Evolutionary conservation across 805 yeast genomes (phyloP).

Genomic region (Yamadazyma phyllophila): DNA sequence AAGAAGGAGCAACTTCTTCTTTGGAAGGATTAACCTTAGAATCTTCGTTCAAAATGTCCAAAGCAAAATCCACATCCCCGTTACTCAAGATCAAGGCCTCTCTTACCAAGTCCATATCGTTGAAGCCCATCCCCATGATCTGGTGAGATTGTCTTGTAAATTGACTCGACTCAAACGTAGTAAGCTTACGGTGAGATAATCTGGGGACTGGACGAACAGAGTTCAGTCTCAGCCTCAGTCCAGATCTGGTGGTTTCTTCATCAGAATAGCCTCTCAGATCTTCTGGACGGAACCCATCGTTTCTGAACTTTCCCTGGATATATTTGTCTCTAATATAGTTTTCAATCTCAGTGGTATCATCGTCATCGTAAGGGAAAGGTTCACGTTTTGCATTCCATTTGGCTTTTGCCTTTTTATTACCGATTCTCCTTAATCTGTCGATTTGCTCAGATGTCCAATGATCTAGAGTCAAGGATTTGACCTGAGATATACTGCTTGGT

Average conservation of each 20-base stretch:
- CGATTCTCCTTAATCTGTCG: slow-evolving; percentile 43
- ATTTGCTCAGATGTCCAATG: slow-evolving; percentile 62
- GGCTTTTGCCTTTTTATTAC: slow-evolving; percentile 59
- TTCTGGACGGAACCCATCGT: slow-evolving; percentile 28
- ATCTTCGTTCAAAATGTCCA: slow-evolving; percentile 52
- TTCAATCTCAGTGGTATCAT: slow-evolving; percentile 53
- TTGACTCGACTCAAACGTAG: slow-evolving; percentile 51
- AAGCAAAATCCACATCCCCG: slow-evolving; percentile 61
- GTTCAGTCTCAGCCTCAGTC: slow-evolving; percentile 22
- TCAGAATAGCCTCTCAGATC: slow-evolving; percentile 18
- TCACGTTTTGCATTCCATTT: slow-evolving; percentile 67
- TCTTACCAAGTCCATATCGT: slow-evolving; percentile 52
- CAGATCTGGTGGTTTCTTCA: slow-evolving; percentile 12
- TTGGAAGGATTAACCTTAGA: slow-evolving; percentile 29
- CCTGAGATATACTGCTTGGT: slow-evolving; percentile 59
- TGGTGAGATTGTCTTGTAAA: slow-evolving; percentile 49
- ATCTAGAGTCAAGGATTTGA: slow-evolving; percentile 73
- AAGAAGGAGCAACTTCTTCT: slow-evolving; percentile 47
- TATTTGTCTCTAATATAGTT: slow-evolving; percentile 67
- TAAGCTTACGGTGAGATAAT: slow-evolving; percentile 50
- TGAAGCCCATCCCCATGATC: slow-evolving; percentile 51
- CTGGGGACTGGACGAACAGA: slow-evolving; percentile 28
- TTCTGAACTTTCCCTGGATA: slow-evolving; percentile 56
- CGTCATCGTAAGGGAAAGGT: slow-evolving; percentile 76
- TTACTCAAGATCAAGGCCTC: slow-evolving; percentile 61